These are phyloP conservation scores for Waitea zeae DNA, from an alignment of 1,284 basidiomycete species.

Conservation along the genomic window DNA sequence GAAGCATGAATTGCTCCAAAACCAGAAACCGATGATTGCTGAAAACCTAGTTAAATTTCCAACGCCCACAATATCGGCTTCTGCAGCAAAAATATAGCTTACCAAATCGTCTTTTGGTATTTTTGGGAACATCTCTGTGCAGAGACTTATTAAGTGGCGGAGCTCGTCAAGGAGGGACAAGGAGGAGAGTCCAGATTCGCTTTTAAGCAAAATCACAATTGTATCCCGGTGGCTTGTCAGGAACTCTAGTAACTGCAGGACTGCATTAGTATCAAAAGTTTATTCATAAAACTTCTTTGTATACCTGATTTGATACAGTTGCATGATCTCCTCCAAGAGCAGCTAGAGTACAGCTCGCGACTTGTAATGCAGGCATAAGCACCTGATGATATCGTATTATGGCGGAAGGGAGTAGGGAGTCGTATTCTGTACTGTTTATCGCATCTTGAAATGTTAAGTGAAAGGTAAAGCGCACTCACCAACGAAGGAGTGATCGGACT, in stretches of 20 bases:
- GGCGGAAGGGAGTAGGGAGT: conserved; percentile 77
- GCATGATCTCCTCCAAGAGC: conserved; percentile 49
- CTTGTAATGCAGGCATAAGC: conserved; percentile 71
- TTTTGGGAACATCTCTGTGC: conserved; percentile 44
- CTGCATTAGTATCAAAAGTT: not conserved
- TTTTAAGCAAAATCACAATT: conserved; percentile 62
- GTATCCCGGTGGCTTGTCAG: conserved; percentile 67
- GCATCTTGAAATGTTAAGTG: conserved; percentile 2
- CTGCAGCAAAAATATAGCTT: conserved; percentile 12
- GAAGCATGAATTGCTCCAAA: conserved; percentile 77
- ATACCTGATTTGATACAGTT: conserved; percentile 49
- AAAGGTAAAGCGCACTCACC: conserved; percentile 34
- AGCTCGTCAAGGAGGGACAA: conserved; percentile 59
- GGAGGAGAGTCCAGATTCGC: conserved; percentile 44
- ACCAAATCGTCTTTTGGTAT: conserved; percentile 69
- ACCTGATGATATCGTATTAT: conserved; percentile 82
- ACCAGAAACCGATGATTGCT: conserved; percentile 49
- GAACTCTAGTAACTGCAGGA: conserved; percentile 51
- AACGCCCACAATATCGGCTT: conserved; percentile 1
- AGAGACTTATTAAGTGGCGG: conserved; percentile 56
- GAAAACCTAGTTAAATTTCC: conserved; percentile 1
- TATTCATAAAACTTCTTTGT: conserved; percentile 5
- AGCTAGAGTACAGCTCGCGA: conserved; percentile 54
- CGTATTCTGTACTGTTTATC: conserved; percentile 62
- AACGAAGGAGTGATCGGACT: conserved; percentile 70